Conservation (phyloP, 805 yeast species). For the Candida ulmi region DNA sequence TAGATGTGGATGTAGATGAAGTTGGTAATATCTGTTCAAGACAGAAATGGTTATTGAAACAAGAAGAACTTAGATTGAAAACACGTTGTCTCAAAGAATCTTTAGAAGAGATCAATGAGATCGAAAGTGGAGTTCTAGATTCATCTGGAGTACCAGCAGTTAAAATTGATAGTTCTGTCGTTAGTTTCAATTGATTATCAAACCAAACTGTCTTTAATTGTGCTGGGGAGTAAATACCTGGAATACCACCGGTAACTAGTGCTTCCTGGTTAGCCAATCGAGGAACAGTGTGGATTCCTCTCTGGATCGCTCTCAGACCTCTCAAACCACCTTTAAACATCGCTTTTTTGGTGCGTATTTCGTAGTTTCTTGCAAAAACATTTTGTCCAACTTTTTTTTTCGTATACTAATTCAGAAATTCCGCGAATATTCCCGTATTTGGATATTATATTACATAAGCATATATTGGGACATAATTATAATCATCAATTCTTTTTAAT, state of each 20-base stretch:
- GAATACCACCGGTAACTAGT: slow-evolving; percentile 45
- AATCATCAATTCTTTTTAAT: too few species aligned
- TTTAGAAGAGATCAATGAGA: slow-evolving; percentile 60
- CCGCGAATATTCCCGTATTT: neutral
- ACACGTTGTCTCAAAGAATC: slow-evolving; percentile 58
- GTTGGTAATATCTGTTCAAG: slow-evolving; percentile 50
- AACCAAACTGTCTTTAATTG: slow-evolving; percentile 78
- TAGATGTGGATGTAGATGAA: too few species aligned
- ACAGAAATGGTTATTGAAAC: slow-evolving; percentile 88
- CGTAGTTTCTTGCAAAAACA: too few species aligned
- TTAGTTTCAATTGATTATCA: slow-evolving; percentile 65
- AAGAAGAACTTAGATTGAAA: slow-evolving; percentile 88
- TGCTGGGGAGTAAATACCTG: slow-evolving; percentile 55
- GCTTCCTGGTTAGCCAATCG: slow-evolving; percentile 35
- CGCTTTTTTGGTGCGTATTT: too few species aligned
- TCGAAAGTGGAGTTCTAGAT: slow-evolving; percentile 67
- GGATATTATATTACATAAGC: too few species aligned
- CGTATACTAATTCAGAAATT: neutral
- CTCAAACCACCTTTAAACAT: neutral
- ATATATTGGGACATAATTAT: too few species aligned
- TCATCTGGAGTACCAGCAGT: slow-evolving; percentile 81
- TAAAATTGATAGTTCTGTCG: slow-evolving; percentile 52
- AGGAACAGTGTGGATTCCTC: slow-evolving; percentile 60
- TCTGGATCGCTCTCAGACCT: slow-evolving; percentile 4
- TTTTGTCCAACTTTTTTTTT: too few species aligned